phyloP scores from a whole-genome alignment of 176 grass and related monocot species.

The Rhynchospora pubera region DNA sequence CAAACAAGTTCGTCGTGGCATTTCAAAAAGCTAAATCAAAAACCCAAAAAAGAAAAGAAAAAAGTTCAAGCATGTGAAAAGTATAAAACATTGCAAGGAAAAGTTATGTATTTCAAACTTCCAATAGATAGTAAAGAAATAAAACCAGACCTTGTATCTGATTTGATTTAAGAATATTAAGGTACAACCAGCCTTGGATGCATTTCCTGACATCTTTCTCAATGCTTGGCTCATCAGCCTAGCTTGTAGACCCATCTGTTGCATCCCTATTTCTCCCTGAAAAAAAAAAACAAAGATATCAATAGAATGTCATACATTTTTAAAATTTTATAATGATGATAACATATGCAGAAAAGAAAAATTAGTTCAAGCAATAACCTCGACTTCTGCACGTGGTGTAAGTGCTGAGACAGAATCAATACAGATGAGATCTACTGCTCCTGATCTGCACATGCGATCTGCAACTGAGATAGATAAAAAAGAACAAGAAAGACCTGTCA shows the following conservation, averaged over 20 bases:
- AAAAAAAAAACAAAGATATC: slow-evolving; percentile 14
- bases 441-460: slow-evolving; percentile 97
- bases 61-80: neutral
- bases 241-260: slow-evolving; percentile 97
- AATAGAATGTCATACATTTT: neutral
- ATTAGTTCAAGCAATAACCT: slow-evolving; percentile 37
- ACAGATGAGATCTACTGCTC: slow-evolving; percentile 92
- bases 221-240: slow-evolving; percentile 99
- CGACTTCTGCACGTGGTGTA: slow-evolving; percentile 93
- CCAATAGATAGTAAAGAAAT: neutral
- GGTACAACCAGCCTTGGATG: slow-evolving; percentile 97
- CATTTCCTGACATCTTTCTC: slow-evolving; percentile 98
- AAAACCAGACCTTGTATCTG: slow-evolving; percentile 79
- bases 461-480: slow-evolving; percentile 67
- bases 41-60: neutral
- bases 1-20: slow-evolving; percentile 2
- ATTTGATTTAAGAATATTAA: slow-evolving; percentile 99
- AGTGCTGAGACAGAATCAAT: slow-evolving; percentile 96
- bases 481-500: neutral
- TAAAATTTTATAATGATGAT: neutral
- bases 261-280: slow-evolving; percentile 95
- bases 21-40: slow-evolving; percentile 16
- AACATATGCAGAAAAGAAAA: neutral
- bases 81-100: neutral
- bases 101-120: neutral